Percentiles rank a stretch among this genome's conserved stretches.
phyloP scores from a whole-genome alignment of 2,329 filamentous ascomycete species.

The Xylaria sp. region DNA sequence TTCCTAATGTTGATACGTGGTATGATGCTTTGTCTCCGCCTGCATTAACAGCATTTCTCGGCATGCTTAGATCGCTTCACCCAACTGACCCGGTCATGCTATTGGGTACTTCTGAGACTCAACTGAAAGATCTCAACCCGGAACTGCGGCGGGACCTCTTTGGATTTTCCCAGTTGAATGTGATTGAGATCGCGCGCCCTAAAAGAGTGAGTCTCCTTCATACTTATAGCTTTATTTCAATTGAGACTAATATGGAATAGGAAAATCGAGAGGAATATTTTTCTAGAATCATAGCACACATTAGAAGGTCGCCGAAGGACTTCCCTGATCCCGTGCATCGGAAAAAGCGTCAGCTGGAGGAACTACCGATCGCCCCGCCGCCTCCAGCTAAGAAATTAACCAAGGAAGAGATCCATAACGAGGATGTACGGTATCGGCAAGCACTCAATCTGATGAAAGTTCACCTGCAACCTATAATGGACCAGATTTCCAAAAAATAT shows the following conservation, averaged over 20 bases:
- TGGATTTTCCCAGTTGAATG: constrained; percentile 83
- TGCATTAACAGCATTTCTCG: constrained; percentile 82
- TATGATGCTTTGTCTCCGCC: constrained; percentile 71
- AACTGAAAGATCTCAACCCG: constrained; percentile 68
- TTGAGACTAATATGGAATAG: constrained; percentile 52
- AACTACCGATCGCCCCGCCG: constrained; percentile 78
- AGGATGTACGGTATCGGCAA: constrained; percentile 84
- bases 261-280: constrained; percentile 83
- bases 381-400: constrained; percentile 74
- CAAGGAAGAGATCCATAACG: constrained; percentile 81
- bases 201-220: constrained; percentile 61
- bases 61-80: constrained; percentile 82
- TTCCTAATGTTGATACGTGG: constrained; percentile 91
- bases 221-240: neutral
- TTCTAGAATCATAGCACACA: constrained; percentile 74
- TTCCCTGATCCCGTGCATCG: constrained; percentile 89
- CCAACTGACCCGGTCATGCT: constrained; percentile 90
- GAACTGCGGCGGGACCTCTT: constrained; percentile 82
- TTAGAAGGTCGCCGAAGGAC: constrained; percentile 81
- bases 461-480: constrained; percentile 92
- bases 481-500: constrained; percentile 91
- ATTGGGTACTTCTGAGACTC: constrained; percentile 82
- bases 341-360: constrained; percentile 84
- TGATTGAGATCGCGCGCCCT: constrained; percentile 75
- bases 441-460: constrained; percentile 89